Base-by-base conservation (phyloP, 1,139 yeast species). In the Blastobotrys raffinosifermentans region DNA sequence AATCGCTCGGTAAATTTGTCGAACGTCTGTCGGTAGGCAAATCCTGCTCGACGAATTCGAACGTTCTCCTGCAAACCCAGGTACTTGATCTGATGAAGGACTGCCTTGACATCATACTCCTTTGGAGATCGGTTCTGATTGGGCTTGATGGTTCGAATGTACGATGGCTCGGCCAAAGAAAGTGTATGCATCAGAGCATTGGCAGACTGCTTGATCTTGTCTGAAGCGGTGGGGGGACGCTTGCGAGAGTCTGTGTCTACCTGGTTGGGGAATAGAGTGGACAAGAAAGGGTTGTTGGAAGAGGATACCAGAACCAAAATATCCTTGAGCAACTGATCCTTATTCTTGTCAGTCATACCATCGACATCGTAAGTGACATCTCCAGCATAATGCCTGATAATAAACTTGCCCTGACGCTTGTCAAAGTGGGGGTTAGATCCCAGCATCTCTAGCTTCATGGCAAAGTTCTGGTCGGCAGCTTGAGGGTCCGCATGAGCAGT, bases 401-500 rank as follows among this genome's bases (percentile, higher is more conserved):
- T 69, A 50, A 93, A 93, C 59, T 91, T 89, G 31, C 80, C 77
- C 48, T 85, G 80, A 54, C 98, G 79, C 51, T 85, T 77, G 56
- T 89, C 96, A 55, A 93, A 87, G 61, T 93, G 94, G 27, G 83
- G 80, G 60, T 89, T 89, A 25, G 74, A 65, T 2, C 89, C 70
- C 41, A 93, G 84, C 77, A 86, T 72, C 48, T 87, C 84, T 53
- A 91, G 71, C 63, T 97, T 75, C 69, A 87, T 96, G 23, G 93
- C 84, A 63, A 93, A 93, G 2, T 94, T 86, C 64, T 87, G 96
- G 61, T 93, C 99, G 0, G 98, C 97, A 9, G 98, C 98, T 40
- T 70, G 75, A 1, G 96, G 83, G 58, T 93, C 98, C 2, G 99
- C 99, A 61, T 93, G 98, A 0, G 98, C 98, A 13, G 97, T 93